phyloP scores from a whole-genome alignment of 2,329 filamentous ascomycete species.

The Venturia effusa region DNA sequence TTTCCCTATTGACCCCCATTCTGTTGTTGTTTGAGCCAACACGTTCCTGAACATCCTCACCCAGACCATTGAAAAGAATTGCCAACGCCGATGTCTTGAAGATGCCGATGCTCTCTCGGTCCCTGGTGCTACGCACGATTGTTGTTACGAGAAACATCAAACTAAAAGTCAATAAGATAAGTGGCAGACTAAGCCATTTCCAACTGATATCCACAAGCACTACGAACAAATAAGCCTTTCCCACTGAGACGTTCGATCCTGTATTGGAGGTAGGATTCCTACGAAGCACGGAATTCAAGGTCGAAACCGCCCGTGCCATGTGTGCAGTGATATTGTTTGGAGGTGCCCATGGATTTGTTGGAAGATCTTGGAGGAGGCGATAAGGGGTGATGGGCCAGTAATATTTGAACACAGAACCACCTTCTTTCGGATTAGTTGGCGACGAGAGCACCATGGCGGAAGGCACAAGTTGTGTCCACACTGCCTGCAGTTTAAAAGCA shows the following conservation, averaged over 20 bases:
- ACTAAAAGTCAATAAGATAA: conserved; percentile 16
- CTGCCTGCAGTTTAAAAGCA: background rate
- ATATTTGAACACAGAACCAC: background rate
- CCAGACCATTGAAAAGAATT: conserved; percentile 19
- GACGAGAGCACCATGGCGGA: background rate
- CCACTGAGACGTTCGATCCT: background rate
- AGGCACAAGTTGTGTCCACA: background rate
- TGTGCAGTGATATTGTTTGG: conserved; percentile 17
- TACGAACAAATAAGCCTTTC: conserved; percentile 14
- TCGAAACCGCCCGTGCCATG: background rate
- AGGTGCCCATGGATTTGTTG: background rate
- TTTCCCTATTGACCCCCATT: background rate
- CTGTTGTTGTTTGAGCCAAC: background rate
- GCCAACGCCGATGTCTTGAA: conserved; percentile 26
- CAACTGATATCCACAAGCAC: conserved; percentile 16
- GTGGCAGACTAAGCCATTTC: conserved; percentile 21
- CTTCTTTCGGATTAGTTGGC: background rate
- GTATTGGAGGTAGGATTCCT: background rate
- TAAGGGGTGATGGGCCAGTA: background rate
- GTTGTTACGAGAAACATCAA: conserved; percentile 20
- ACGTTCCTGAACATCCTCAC: conserved; percentile 10
- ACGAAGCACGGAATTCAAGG: background rate
- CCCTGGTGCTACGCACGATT: conserved; percentile 16
- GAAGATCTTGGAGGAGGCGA: background rate
- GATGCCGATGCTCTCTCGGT: conserved; percentile 12